Conservation (phyloP, 2,329 filamentous ascomycete species). For the Hymenotorrendiella dingleyae region DNA sequence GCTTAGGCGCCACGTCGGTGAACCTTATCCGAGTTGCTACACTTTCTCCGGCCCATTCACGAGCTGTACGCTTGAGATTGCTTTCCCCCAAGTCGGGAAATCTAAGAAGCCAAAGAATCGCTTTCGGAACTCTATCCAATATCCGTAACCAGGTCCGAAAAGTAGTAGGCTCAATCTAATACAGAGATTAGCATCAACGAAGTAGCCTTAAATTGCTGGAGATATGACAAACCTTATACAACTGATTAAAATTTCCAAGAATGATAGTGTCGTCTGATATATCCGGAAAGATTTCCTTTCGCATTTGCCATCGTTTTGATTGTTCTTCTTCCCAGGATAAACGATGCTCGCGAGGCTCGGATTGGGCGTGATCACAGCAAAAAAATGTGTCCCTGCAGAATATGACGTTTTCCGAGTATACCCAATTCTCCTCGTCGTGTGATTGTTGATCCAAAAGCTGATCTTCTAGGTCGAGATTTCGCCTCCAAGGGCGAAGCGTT, state of each 20-base stretch:
- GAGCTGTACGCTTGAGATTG: slow-evolving; percentile 75
- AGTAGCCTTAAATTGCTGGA: too few species aligned
- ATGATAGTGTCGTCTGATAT: slow-evolving; percentile 81
- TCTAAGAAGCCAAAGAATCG: slow-evolving; percentile 90
- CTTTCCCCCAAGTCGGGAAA: slow-evolving; percentile 91
- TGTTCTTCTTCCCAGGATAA: slow-evolving; percentile 83
- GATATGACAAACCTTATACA: slow-evolving; percentile 76
- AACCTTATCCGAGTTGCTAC: slow-evolving; percentile 87
- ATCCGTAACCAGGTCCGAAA: slow-evolving; percentile 96
- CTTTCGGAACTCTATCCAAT: slow-evolving; percentile 75
- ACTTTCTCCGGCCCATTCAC: slow-evolving; percentile 75
- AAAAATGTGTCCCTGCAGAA: slow-evolving; percentile 95
- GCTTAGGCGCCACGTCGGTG: slow-evolving; percentile 94
- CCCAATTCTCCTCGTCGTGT: slow-evolving; percentile 67
- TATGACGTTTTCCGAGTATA: slow-evolving; percentile 95
- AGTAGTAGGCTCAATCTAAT: slow-evolving; percentile 89
- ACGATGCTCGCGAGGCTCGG: slow-evolving; percentile 65
- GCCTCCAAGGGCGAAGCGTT: slow-evolving; percentile 73
- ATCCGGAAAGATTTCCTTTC: slow-evolving; percentile 82
- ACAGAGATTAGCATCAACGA: slow-evolving; percentile 1
- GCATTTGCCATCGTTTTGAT: slow-evolving; percentile 79
- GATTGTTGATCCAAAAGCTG: slow-evolving; percentile 57
- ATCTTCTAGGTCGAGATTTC: slow-evolving; percentile 70
- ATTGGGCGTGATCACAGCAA: slow-evolving; percentile 91
- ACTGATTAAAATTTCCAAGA: slow-evolving; percentile 94